Conservation (phyloP, 1,139 yeast species). For the Wickerhamomyces sp. region DNA sequence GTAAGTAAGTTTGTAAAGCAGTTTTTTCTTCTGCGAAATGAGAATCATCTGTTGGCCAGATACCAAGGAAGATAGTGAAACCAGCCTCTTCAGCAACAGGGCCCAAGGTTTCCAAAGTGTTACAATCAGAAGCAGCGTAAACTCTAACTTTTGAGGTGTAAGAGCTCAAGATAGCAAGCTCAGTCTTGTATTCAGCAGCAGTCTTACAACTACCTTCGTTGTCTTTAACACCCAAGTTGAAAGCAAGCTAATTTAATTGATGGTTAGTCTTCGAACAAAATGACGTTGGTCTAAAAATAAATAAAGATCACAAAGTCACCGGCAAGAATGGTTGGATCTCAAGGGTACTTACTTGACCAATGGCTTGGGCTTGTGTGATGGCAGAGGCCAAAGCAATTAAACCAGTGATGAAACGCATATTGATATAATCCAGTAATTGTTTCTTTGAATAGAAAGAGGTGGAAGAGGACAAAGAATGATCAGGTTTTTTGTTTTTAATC, state of each 20-base stretch:
- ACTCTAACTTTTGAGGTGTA: constrained; percentile 67
- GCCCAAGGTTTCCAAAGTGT: constrained; percentile 74
- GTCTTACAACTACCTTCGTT: constrained; percentile 70
- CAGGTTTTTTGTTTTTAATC: no score
- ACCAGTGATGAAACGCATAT: constrained; percentile 2
- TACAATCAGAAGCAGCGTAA: constrained; percentile 84
- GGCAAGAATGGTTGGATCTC: neutral
- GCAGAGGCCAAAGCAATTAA: constrained; percentile 3
- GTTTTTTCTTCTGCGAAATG: constrained; percentile 66
- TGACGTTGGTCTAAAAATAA: neutral
- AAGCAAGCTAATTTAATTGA: constrained; percentile 38
- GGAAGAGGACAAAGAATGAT: neutral
- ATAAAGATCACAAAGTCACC: neutral
- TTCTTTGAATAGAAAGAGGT: neutral
- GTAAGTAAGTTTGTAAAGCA: constrained; percentile 67
- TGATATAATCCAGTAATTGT: neutral
- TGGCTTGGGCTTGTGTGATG: constrained; percentile 1
- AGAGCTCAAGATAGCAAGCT: constrained; percentile 49
- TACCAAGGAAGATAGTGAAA: constrained; percentile 67
- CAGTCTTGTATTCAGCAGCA: constrained; percentile 59
- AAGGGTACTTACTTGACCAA: constrained; percentile 3
- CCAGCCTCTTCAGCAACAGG: constrained; percentile 81
- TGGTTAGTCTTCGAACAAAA: neutral
- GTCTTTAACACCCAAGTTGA: constrained; percentile 75
- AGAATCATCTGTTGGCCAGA: constrained; percentile 84